These are phyloP conservation scores for Boletellus emodensis DNA, from an alignment of 768 basidiomycete genomes.

Conservation along the genomic window DNA sequence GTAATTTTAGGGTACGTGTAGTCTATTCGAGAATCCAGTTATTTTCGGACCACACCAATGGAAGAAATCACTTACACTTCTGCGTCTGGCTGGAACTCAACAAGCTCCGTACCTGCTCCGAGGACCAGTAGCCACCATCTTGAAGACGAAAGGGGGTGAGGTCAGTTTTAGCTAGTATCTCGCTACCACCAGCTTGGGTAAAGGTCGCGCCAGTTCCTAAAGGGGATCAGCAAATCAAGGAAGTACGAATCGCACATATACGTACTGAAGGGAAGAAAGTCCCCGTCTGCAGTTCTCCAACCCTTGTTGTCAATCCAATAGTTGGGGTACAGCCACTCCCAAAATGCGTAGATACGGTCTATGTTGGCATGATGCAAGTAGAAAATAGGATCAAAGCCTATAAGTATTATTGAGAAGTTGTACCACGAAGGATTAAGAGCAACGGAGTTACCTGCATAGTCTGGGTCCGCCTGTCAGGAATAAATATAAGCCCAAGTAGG, in stretches of 20 bases:
- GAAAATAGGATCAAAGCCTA: conserved; percentile 19
- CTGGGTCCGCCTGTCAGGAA: conserved; percentile 4
- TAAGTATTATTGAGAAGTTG: background rate
- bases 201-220: background rate
- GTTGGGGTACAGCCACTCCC: conserved; percentile 19
- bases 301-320: conserved; percentile 12
- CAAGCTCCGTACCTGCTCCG: conserved; percentile 8
- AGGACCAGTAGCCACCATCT: conserved; percentile 11
- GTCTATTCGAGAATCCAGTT: conserved; percentile 3
- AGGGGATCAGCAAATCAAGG: background rate
- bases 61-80: conserved; percentile 7
- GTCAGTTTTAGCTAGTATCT: too few species aligned
- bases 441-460: conserved; percentile 16
- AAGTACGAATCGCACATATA: background rate
- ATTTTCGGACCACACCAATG: background rate
- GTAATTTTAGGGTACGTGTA: conserved; percentile 19
- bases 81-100: background rate
- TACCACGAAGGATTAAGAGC: background rate
- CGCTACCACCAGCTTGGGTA: too few species aligned
- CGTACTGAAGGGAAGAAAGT: conserved; percentile 8
- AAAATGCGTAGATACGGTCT: conserved; percentile 18
- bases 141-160: conserved; percentile 14
- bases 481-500: background rate
- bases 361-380: conserved; percentile 18
- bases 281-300: conserved; percentile 9